Base-by-base conservation (phyloP, 768 basidiomycete species). In the Leccinellum albellum region DNA sequence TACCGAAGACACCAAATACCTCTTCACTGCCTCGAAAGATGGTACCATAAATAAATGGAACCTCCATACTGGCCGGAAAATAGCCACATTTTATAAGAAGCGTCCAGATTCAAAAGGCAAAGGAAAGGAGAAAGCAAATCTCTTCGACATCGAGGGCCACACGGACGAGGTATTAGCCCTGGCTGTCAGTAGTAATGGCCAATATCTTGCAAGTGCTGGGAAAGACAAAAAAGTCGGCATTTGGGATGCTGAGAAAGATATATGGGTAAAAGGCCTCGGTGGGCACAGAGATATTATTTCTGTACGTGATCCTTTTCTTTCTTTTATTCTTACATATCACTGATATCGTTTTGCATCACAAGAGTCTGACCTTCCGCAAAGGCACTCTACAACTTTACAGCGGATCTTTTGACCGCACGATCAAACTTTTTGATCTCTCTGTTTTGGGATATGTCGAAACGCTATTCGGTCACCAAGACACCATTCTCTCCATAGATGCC, bases 401-500 rank as follows among this genome's bases (percentile, higher is more conserved):
- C 17, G 84, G 82, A 37, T 89, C 92, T 17, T 84, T 86, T 68
- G 91, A 98, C 70, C 88, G 95, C 14, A 94, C 94, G 0, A 68
- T 97, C 55, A 96, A 96, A 71, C 78, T 98, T 3, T 96, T 89
- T 72, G 95, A 89, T 69, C 75, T 82, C 47, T 81, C 76, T 58
- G 90, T 91, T 6, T 83, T 96, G 80, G 94, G 92, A 10, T 94
- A 94, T 66, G 88, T 98, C 55, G 96, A 99, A 71, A 98, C 96
- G 8, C 77, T 98, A 4, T 99, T 96, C 68, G 97, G 97, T 1
- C 97, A 99, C 69, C 96, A 98, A 74, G 95, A 98, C 66, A 82
- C 84, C 28, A 84, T 97, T 28, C 76, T 90, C 15, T 77, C 81
- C 4, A 65, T 99, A 6, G 91, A 94, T 60, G 80, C 92, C 6